Base-by-base conservation (phyloP, 768 basidiomycete species). In the Tulasnella sp. region DNA sequence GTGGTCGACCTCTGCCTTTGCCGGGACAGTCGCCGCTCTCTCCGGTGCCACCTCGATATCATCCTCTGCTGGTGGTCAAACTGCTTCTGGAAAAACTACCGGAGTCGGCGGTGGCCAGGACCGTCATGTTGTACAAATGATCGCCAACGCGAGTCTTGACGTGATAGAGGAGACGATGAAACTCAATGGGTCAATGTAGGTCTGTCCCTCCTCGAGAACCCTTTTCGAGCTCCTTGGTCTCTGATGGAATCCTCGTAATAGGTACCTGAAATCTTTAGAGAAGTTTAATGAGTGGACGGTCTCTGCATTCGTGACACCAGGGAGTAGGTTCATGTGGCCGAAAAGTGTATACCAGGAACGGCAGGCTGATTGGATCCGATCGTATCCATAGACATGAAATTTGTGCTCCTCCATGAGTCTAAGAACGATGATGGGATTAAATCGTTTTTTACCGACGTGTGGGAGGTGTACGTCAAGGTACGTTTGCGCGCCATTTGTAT, bases 251-350 rank as follows among this genome's bases (percentile, higher is more conserved):
- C 5, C 19, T 21, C 29, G 34, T 15, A 19, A 17, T 68, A 98
- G 96, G 87, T 97, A 97, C 72, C 77, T 97, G 59, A 95, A 94
- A 69, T 81, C 84, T 17, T 84, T 98, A 61, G 96, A 99, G 78
- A 90, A 86, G 74, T 96, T 97, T 74, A 97, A 98, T 68, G 96
- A 98, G 70, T 99, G 96, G 96, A 94, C 84, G 2, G 84, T 98
- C 19, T 98, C 96, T 15, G 92, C 89, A 29, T 98, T 97, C 73
- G 77, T 98, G 19, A 98, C 96, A 0, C 85, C 94, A 1, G 89
- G 87, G 63, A 96, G 95, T 98, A 73, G 75, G 92, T 67, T n/a
- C 23, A 44, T 58, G 21, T 51, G 42, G 26, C 42, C 41, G 30
- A n/a, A 27, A 19, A 13, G 11, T 29, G 21, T 42, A n/a, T 27